Percentiles rank a stretch among this genome's conserved stretches.
Conservation (phyloP, 768 basidiomycete genomes). For the Leucocoprinus leucothites region DNA sequence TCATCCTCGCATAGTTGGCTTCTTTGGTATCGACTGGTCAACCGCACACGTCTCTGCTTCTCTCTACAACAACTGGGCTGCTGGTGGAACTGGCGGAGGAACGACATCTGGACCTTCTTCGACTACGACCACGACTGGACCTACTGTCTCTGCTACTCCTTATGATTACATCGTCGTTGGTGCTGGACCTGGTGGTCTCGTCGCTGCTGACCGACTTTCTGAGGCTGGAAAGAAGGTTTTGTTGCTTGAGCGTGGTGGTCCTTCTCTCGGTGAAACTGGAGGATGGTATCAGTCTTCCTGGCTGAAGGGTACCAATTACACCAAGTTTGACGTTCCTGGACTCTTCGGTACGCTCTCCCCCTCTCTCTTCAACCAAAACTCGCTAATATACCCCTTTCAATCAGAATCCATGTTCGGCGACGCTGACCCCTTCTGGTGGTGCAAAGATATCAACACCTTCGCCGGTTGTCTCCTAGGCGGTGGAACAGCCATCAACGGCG, state of each 20-base stretch:
- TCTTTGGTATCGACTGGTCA: constrained; percentile 51
- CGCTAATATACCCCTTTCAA: neutral
- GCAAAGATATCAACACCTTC: constrained; percentile 61
- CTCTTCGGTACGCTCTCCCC: constrained; percentile 36
- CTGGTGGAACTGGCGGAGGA: constrained; percentile 41
- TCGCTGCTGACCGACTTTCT: constrained; percentile 56
- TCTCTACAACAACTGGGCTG: constrained; percentile 48
- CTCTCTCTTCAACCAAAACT: neutral
- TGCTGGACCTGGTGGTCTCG: constrained; percentile 55
- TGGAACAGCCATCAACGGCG: constrained; percentile 62
- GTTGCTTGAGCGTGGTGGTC: constrained; percentile 62
- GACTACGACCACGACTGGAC: constrained; percentile 30
- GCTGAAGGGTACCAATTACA: constrained; percentile 24
- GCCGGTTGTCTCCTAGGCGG: constrained; percentile 68
- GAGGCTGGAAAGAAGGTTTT: constrained; percentile 63
- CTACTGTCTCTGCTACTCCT: constrained; percentile 34
- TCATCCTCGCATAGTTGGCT: constrained; percentile 40
- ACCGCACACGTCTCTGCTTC: constrained; percentile 40
- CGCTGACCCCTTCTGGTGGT: constrained; percentile 58
- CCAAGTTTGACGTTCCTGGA: constrained; percentile 65
- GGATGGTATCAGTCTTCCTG: constrained; percentile 53
- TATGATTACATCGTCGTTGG: constrained; percentile 59
- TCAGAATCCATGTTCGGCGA: constrained; percentile 62
- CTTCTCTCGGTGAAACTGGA: constrained; percentile 55
- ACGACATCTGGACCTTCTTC: constrained; percentile 23